These are phyloP conservation scores for Phaeomoniella chlamydospora DNA, from an alignment of 2,329 filamentous ascomycete species.

Conservation along the genomic window DNA sequence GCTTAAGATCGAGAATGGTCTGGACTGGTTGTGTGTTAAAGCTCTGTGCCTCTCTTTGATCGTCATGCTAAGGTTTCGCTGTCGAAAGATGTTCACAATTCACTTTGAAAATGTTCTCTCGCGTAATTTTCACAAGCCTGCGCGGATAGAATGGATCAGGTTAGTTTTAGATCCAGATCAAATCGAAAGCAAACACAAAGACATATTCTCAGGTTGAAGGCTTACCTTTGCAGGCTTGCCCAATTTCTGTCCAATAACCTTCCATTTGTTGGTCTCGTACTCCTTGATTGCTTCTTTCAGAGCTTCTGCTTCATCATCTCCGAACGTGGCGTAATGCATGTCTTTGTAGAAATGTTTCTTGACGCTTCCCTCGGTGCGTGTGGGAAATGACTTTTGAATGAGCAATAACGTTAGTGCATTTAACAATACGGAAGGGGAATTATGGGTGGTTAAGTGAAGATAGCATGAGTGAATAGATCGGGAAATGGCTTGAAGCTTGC, in stretches of 20 bases:
- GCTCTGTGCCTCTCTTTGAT: too few species aligned
- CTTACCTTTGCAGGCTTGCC: slow-evolving; percentile 89
- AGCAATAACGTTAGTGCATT: too few species aligned
- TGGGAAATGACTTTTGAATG: slow-evolving; percentile 66
- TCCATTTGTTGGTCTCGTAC: slow-evolving; percentile 98
- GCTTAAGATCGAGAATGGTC: too few species aligned
- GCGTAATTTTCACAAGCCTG: slow-evolving; percentile 85
- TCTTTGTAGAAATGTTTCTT: slow-evolving; percentile 99
- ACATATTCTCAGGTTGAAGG: too few species aligned
- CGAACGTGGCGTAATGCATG: slow-evolving; percentile 99
- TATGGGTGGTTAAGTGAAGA: too few species aligned
- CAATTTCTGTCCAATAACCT: slow-evolving; percentile 89
- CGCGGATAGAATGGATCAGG: slow-evolving; percentile 4
- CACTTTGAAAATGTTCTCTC: slow-evolving; percentile 89
- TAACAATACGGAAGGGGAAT: too few species aligned
- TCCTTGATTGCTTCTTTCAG: slow-evolving; percentile 93
- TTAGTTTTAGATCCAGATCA: slow-evolving; percentile 3
- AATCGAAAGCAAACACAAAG: slow-evolving; percentile 3
- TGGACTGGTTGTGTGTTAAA: too few species aligned
- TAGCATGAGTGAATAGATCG: too few species aligned
- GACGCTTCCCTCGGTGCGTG: slow-evolving; percentile 87
- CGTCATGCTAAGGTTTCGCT: too few species aligned
- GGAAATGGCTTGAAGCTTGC: slow-evolving; percentile 5
- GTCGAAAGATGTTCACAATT: slow-evolving; percentile 24
- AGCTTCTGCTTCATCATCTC: slow-evolving; percentile 74